A percentile compares a stretch with the other conserved stretches of the same genome.
phyloP scores from a whole-genome alignment of 345 rosid genomes.

The Turritis glabra region DNA sequence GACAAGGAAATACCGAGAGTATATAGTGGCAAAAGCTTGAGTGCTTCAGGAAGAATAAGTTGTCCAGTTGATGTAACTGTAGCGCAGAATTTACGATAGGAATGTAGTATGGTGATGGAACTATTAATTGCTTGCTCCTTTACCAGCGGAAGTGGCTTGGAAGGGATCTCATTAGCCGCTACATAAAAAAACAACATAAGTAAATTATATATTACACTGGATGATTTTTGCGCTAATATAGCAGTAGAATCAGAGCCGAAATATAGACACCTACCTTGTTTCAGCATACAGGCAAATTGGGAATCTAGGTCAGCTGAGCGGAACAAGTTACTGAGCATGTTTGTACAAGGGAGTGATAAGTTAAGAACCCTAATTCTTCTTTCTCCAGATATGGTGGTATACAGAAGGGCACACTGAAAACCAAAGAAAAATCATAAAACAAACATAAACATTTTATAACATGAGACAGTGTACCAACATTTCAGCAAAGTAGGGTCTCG shows the following conservation, averaged over 20 bases:
- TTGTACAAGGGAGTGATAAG: slow-evolving; percentile 91
- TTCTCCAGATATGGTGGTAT: slow-evolving; percentile 89
- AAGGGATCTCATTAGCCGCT: slow-evolving; percentile 81
- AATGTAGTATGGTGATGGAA: slow-evolving; percentile 68
- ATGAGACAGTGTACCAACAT: slow-evolving; percentile 12
- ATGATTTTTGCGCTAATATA: background rate
- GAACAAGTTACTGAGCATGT: slow-evolving; percentile 80
- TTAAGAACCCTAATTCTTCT: slow-evolving; percentile 92
- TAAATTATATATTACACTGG: slow-evolving; percentile 15
- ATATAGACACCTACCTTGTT: slow-evolving; percentile 64
- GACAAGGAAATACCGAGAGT: slow-evolving; percentile 68
- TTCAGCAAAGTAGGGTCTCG: slow-evolving; percentile 2
- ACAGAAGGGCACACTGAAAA: slow-evolving; percentile 91
- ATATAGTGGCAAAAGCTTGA: slow-evolving; percentile 89
- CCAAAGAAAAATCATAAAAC: slow-evolving; percentile 30
- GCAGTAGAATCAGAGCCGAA: slow-evolving; percentile 3
- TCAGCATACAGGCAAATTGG: slow-evolving; percentile 90
- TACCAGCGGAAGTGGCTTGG: slow-evolving; percentile 57
- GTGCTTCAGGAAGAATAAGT: slow-evolving; percentile 97
- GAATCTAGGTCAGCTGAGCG: slow-evolving; percentile 96
- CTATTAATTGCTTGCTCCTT: slow-evolving; percentile 76
- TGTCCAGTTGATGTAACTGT: slow-evolving; percentile 94
- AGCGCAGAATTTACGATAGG: slow-evolving; percentile 96
- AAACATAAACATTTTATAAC: background rate
- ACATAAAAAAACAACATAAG: slow-evolving; percentile 22